Percentiles rank a stretch among this genome's conserved stretches.
Conservation (phyloP, 2,329 filamentous ascomycete genomes). For the Podosphaera fusca region DNA sequence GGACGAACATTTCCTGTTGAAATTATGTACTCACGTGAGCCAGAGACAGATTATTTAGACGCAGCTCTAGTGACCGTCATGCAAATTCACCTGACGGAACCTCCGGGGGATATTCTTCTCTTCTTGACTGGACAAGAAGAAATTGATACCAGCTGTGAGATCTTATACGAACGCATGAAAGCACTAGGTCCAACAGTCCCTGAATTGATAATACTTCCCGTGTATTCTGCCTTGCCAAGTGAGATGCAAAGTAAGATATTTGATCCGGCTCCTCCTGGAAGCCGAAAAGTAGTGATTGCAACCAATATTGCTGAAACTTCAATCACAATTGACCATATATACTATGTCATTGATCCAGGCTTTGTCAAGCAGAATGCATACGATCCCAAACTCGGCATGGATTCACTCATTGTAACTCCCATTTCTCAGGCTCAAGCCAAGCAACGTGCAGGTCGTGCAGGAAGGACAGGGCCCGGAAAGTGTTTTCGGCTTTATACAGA, state of each 20-base stretch:
- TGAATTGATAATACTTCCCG: slow-evolving; percentile 81
- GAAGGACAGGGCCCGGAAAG: slow-evolving; percentile 84
- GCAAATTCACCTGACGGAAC: slow-evolving; percentile 88
- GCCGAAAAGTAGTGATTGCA: slow-evolving; percentile 91
- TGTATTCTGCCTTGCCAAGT: slow-evolving; percentile 98
- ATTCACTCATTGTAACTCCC: slow-evolving; percentile 89
- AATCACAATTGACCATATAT: slow-evolving; percentile 93
- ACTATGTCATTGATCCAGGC: slow-evolving; percentile 92
- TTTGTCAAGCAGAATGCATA: slow-evolving; percentile 98
- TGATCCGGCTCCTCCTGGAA: slow-evolving; percentile 68
- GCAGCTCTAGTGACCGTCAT: slow-evolving; percentile 89
- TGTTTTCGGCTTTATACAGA: slow-evolving; percentile 89
- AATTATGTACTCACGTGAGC: slow-evolving; percentile 81
- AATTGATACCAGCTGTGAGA: slow-evolving; percentile 87
- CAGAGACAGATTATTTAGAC: slow-evolving; percentile 94
- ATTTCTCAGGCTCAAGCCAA: slow-evolving; percentile 92
- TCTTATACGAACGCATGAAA: slow-evolving; percentile 68
- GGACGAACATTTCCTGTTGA: slow-evolving; percentile 94
- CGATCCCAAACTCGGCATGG: slow-evolving; percentile 98
- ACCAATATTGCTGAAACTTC: slow-evolving; percentile 98
- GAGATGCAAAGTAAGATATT: slow-evolving; percentile 97
- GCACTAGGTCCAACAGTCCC: slow-evolving; percentile 64
- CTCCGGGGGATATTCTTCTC: slow-evolving; percentile 76
- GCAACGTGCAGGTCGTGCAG: slow-evolving; percentile 80
- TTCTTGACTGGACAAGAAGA: slow-evolving; percentile 99